Evolutionary conservation across 2,329 filamentous ascomycete species (phyloP), one percentile per base, ranked within the genome.

Genomic region (Capronia epimyces): DNA sequence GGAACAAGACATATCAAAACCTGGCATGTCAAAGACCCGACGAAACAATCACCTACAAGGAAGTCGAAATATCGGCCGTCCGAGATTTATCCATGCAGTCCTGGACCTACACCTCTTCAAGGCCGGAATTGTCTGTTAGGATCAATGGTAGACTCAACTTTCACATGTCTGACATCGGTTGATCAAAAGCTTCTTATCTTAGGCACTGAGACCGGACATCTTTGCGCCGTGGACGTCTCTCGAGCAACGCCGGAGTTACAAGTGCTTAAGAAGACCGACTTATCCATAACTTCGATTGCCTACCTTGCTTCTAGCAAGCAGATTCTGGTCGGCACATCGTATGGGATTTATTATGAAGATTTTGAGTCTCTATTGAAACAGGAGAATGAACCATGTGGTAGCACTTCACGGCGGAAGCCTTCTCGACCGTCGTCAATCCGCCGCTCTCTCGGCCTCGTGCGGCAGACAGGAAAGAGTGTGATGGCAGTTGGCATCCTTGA

Each of bases 1-100:
- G 93, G 93, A 12, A 86, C 93, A 45, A 82, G 93, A 21, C 91
- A 96, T 70, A 82, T 96, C 67, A 97, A 96, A 69, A 80, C 94
- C 44, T 98, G 93, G 93, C 84, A 84, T 60, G 78, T 93, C 9
- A 40, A 50, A 18, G 53, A 51, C 5, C 12, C 63, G 50, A 73
- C 65, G 36, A 71, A 75, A 15, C 70, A 71, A 3, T 85, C 85
- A 18, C 84, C 86, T 1, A 73, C 77, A 7, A 88, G 87, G 64
- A 68, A 78, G 63, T 80, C 77, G 80, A 64, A 67, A 62, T 56
- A 52, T 55, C n/a, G 71, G 71, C 20, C 57, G 58, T 5, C 50
- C 47, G 58, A 65, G 41, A 61, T 65, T 61, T 64, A 64, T 49
- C 65, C 55, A 53, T 71, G 57, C 65, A 73, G 67, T 60, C 70